Evolutionary conservation across 225 moss, liverwort and hornwort genomes (phyloP), one percentile per base, ranked within the genome.

Genomic region (Marchantia polymorpha): DNA sequence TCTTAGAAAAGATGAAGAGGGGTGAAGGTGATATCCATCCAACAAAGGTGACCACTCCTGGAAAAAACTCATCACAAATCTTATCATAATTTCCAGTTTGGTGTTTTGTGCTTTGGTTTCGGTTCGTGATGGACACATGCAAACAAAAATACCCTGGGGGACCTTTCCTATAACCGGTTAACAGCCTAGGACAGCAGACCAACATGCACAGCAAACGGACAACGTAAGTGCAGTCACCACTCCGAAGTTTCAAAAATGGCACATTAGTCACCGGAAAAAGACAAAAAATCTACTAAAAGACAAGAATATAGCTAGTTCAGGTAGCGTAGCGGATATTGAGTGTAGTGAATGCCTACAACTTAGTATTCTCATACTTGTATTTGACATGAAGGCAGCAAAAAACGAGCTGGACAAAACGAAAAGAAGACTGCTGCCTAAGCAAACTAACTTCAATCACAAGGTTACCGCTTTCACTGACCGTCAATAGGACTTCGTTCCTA

Each of bases 341-440:
- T 72, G 74, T 59, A 59, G 75, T 75, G 30, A 75, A 75, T 75
- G 59, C 55, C 75, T 75, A 58, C 75, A 58, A 75, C 59, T 73
- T 73, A 73, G 75, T 59, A 59, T 27, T 75, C 75, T 53, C 39
- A 59, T 59, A 31, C 75, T 75, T 75, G 75, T 75, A 59, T 75
- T 74, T 58, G 75, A 39, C 75, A 75, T 75, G 75, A 59, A 75
- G 75, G 75, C 75, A 75, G 59, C 74, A 60, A 39, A 58, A 55
- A 75, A 59, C n/a, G 56, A 59, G 75, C 75, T 75, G 75, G 31
- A 59, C 75, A 75, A 75, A 12, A 75, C 31, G n/a, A 58, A 75
- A 59, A 31, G 22, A 20, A 59, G 31, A 75, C 56, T 46, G 75
- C 39, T 60, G 75, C 75, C 75, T 75, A 59, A 75, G 59, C 75